Conservation (phyloP, 2,329 filamentous ascomycete genomes). For the Cladophialophora carrionii region DNA sequence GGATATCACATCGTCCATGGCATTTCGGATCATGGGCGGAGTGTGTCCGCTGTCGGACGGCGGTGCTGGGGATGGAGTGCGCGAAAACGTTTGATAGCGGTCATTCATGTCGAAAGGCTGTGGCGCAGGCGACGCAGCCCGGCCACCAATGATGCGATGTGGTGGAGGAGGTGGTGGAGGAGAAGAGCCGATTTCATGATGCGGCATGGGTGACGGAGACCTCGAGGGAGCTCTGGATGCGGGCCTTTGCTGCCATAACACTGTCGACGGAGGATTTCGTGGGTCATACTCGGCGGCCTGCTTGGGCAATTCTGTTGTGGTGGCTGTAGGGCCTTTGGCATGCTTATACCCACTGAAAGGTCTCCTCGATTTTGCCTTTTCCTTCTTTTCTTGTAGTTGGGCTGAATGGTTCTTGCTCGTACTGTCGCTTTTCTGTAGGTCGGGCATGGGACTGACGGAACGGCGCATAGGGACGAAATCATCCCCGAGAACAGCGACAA, state of each 20-base stretch:
- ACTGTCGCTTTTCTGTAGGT: constrained; percentile 52
- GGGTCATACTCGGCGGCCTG: constrained; percentile 39
- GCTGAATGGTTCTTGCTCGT: constrained; percentile 35
- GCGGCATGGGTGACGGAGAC: constrained; percentile 40
- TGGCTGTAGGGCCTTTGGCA: constrained; percentile 46
- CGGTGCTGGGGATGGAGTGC: constrained; percentile 68
- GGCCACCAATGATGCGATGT: constrained; percentile 63
- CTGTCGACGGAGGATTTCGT: constrained; percentile 44
- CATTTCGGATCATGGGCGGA: constrained; percentile 86
- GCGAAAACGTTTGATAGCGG: constrained; percentile 57
- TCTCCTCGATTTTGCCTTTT: constrained; percentile 63
- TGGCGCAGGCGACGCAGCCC: constrained; percentile 54
- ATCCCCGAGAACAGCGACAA: constrained; percentile 85
- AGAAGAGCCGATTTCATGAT: constrained; percentile 64
- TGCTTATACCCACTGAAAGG: constrained; percentile 66
- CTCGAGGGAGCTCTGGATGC: constrained; percentile 44
- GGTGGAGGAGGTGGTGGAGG: constrained; percentile 84
- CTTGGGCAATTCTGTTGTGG: constrained; percentile 38
- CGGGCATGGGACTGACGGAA: constrained; percentile 57
- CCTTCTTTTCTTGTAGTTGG: constrained; percentile 50
- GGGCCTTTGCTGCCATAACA: constrained; percentile 46
- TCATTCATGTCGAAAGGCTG: constrained; percentile 39
- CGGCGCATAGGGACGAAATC: constrained; percentile 72
- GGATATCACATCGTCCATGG: constrained; percentile 98
- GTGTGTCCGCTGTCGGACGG: constrained; percentile 71